A percentile compares a stretch with the other conserved stretches of the same genome.
phyloP scores from a whole-genome alignment of 1,284 basidiomycete species.

The Cutaneotrichosporon dermatis region DNA sequence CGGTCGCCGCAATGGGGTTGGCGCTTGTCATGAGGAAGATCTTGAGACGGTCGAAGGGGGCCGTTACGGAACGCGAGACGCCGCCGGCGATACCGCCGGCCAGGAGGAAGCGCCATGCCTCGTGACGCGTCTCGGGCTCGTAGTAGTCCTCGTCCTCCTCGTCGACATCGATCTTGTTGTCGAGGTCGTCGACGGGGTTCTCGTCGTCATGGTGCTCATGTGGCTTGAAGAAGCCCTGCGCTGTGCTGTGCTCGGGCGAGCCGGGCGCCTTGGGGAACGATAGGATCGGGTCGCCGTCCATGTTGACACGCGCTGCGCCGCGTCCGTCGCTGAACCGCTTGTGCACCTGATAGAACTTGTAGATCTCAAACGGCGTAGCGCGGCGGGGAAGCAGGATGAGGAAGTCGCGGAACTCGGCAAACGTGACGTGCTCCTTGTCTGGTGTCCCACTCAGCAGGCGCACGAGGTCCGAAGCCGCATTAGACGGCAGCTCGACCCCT shows the following conservation, averaged over 20 bases:
- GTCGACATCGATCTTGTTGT: slow-evolving; percentile 51
- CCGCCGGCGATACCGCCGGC: slow-evolving; percentile 93
- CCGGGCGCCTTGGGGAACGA: slow-evolving; percentile 44
- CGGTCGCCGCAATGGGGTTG: slow-evolving; percentile 6
- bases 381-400: slow-evolving; percentile 77
- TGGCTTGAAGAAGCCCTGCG: slow-evolving; percentile 23
- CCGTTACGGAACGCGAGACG: slow-evolving; percentile 92
- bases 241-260: slow-evolving; percentile 21
- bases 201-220: slow-evolving; percentile 19
- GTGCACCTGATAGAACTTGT: slow-evolving; percentile 66
- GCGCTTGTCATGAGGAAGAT: slow-evolving; percentile 88
- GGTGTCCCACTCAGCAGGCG: slow-evolving; percentile 59
- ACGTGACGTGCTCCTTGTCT: slow-evolving; percentile 56
- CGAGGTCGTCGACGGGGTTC: slow-evolving; percentile 49
- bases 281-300: slow-evolving; percentile 65
- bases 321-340: slow-evolving; percentile 69
- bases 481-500: slow-evolving; percentile 64
- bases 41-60: slow-evolving; percentile 95
- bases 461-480: slow-evolving; percentile 72
- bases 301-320: slow-evolving; percentile 71
- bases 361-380: slow-evolving; percentile 78
- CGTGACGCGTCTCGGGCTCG: slow-evolving; percentile 62
- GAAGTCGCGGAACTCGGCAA: slow-evolving; percentile 84
- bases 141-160: slow-evolving; percentile 61
- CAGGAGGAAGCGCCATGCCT: slow-evolving; percentile 80